Percentiles rank a stretch among this genome's conserved stretches.
Evolutionary conservation across 2,329 filamentous ascomycete genomes (phyloP).

Genomic region (Ascochyta rabiei): DNA sequence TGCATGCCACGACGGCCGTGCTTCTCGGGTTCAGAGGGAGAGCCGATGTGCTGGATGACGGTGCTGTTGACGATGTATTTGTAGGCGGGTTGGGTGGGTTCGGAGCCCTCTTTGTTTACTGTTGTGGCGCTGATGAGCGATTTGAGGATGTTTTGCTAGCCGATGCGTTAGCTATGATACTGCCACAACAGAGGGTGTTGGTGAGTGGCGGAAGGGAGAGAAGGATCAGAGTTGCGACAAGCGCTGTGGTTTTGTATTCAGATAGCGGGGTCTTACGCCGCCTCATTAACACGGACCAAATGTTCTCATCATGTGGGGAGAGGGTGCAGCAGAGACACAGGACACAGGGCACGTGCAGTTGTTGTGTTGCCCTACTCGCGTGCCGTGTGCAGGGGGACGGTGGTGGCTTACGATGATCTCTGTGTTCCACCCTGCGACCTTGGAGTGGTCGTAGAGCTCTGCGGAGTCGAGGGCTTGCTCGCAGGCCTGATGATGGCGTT

Average conservation of each 20-base stretch:
- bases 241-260: conserved; percentile 77
- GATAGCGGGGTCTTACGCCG: conserved; percentile 86
- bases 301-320: conserved; percentile 72
- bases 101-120: conserved; percentile 65
- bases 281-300: conserved; percentile 97
- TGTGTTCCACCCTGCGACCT: conserved; percentile 88
- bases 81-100: conserved; percentile 65
- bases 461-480: conserved; percentile 74
- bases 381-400: conserved; percentile 1
- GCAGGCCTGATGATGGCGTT: conserved; percentile 69
- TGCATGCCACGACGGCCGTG: conserved; percentile 90
- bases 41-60: conserved; percentile 85
- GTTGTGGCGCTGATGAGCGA: conserved; percentile 66
- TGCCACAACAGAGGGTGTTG: background rate
- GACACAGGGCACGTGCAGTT: conserved; percentile 2
- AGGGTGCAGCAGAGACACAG: background rate
- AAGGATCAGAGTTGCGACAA: conserved; percentile 73
- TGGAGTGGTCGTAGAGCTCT: conserved; percentile 84
- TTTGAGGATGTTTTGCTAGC: conserved; percentile 76
- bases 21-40: conserved; percentile 57
- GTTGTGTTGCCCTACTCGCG: conserved; percentile 1
- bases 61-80: conserved; percentile 98
- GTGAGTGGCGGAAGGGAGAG: background rate
- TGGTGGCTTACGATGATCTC: conserved; percentile 78
- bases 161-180: background rate